phyloP scores from a whole-genome alignment of 805 yeast species.

The Gaillardinia entomophila region DNA sequence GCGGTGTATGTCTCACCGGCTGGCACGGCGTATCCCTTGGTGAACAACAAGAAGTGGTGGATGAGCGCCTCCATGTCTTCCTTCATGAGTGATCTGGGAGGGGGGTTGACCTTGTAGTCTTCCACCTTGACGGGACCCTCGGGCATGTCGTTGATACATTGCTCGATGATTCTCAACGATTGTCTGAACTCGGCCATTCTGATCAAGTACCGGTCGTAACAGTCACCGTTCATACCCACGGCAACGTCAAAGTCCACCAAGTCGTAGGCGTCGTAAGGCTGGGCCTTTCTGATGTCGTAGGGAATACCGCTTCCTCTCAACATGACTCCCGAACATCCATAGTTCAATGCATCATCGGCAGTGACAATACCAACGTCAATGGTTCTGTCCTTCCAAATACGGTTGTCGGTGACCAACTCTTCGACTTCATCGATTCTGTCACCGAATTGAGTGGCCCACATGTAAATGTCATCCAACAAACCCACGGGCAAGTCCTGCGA shows the following conservation, averaged over 20 bases:
- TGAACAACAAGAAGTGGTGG: conserved; percentile 81
- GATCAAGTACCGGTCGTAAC: conserved; percentile 82
- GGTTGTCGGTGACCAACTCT: conserved; percentile 82
- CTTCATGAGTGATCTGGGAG: conserved; percentile 77
- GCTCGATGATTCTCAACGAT: conserved; percentile 81
- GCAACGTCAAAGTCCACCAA: conserved; percentile 81
- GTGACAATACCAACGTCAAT: conserved; percentile 72
- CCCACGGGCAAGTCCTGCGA: conserved; percentile 85
- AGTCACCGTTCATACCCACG: conserved; percentile 84
- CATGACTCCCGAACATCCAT: conserved; percentile 81
- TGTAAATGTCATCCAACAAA: conserved; percentile 80
- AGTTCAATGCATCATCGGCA: conserved; percentile 83
- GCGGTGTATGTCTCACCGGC: conserved; percentile 89
- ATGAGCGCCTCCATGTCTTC: conserved; percentile 90
- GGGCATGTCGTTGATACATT: conserved; percentile 88
- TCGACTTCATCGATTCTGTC: conserved; percentile 89
- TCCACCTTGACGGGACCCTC: conserved; percentile 89
- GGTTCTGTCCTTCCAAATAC: conserved; percentile 90
- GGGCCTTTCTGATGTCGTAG: conserved; percentile 77
- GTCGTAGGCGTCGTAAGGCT: conserved; percentile 88
- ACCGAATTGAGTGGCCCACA: conserved; percentile 96
- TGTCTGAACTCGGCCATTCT: conserved; percentile 93
- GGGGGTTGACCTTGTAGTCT: conserved; percentile 80
- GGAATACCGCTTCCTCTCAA: conserved; percentile 88
- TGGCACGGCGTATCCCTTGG: conserved; percentile 86